Conservation (phyloP, 2,329 filamentous ascomycete genomes). For the Penicillium sp. region DNA sequence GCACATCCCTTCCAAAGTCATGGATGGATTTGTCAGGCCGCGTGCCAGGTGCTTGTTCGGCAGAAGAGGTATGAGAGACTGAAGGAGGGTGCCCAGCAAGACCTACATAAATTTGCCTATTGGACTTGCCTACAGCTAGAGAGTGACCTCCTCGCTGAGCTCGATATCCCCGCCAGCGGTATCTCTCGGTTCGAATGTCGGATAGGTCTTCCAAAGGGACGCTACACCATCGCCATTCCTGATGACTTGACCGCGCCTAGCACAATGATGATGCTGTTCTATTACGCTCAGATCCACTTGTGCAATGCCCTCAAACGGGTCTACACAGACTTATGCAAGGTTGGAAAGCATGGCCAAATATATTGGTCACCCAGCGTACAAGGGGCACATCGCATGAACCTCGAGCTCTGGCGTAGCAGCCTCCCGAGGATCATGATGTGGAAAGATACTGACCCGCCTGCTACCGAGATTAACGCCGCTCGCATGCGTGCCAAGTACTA, state of each 20-base stretch:
- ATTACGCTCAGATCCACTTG: constrained; percentile 62
- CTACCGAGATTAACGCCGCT: constrained; percentile 75
- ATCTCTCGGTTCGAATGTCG: constrained; percentile 54
- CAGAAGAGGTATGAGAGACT: constrained; percentile 1
- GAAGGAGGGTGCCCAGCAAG: constrained; percentile 45
- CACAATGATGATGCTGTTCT: constrained; percentile 56
- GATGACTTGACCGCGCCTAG: constrained; percentile 36
- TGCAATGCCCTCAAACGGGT: constrained; percentile 59
- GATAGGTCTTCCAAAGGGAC: constrained; percentile 43
- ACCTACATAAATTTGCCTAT: constrained; percentile 73
- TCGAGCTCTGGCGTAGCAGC: constrained; percentile 56
- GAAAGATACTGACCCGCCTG: constrained; percentile 68
- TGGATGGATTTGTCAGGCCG: constrained; percentile 65
- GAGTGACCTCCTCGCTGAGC: constrained; percentile 90
- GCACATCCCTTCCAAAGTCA: constrained; percentile 85
- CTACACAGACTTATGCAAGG: constrained; percentile 57
- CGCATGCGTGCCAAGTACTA: constrained; percentile 92
- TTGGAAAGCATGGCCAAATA: constrained; percentile 35
- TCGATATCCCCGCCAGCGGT: constrained; percentile 65
- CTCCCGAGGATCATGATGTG: constrained; percentile 59
- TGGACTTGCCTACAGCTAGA: constrained; percentile 95
- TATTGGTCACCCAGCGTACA: constrained; percentile 43
- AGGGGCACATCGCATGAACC: constrained; percentile 47
- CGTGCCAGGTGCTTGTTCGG: constrained; percentile 71
- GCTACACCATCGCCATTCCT: constrained; percentile 34